Evolutionary conservation across 805 yeast genomes (phyloP).

Genomic region (Yarrowia deformans): DNA sequence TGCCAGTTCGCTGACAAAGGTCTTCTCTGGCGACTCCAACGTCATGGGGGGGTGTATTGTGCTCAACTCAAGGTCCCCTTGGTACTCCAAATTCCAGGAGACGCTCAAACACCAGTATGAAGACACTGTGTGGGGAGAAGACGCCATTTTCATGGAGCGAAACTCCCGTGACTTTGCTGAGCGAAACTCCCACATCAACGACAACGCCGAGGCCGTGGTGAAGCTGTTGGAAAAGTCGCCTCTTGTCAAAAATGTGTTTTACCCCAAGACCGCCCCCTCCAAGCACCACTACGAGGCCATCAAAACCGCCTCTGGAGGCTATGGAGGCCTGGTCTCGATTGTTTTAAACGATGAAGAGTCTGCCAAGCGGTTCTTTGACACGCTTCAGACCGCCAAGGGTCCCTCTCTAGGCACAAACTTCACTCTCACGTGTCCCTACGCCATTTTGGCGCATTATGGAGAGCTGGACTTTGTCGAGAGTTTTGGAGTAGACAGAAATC

Average conservation of each 20-base stretch:
- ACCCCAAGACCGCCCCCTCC: constrained; percentile 68
- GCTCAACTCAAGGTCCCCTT: constrained; percentile 69
- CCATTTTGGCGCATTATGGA: constrained; percentile 82
- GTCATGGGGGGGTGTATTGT: constrained; percentile 94
- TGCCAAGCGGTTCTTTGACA: constrained; percentile 78
- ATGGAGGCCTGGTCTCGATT: constrained; percentile 84
- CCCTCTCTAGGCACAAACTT: constrained; percentile 92
- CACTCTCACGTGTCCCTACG: constrained; percentile 87
- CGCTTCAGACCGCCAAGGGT: constrained; percentile 76
- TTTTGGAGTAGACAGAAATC: constrained; percentile 82
- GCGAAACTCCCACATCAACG: constrained; percentile 58
- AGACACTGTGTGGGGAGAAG: constrained; percentile 90
- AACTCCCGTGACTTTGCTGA: constrained; percentile 87
- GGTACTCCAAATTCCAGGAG: constrained; percentile 59
- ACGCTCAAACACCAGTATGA: constrained; percentile 64
- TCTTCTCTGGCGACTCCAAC: constrained; percentile 92
- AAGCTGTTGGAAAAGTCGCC: constrained; percentile 48
- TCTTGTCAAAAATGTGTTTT: constrained; percentile 68
- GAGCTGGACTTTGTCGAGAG: constrained; percentile 80
- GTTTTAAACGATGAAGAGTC: constrained; percentile 68
- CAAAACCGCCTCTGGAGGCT: constrained; percentile 77
- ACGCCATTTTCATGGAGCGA: constrained; percentile 88
- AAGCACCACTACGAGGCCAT: constrained; percentile 72
- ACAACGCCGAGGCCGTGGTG: constrained; percentile 53
- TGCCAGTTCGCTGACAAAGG: constrained; percentile 86